Conservation (phyloP, 305 asterid species). For the Fraxinus paxiana region DNA sequence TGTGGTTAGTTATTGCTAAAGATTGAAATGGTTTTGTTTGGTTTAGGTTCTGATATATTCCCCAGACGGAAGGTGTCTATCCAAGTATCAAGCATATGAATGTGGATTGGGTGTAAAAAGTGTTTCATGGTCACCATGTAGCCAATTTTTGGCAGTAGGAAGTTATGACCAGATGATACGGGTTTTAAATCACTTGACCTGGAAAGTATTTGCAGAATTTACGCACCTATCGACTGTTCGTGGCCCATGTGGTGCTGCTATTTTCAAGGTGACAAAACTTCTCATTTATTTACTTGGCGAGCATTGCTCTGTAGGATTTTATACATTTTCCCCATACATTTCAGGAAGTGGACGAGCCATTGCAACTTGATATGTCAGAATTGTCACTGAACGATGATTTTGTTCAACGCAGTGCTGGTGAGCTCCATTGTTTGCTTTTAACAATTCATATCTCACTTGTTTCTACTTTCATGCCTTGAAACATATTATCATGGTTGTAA, state of each 20-base stretch:
- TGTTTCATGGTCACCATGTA: constrained; percentile 94
- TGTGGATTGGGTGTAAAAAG: constrained; percentile 95
- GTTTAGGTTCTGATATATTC: constrained; percentile 84
- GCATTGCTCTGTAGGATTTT: constrained; percentile 8
- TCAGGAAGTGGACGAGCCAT: constrained; percentile 97
- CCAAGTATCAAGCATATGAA: constrained; percentile 95
- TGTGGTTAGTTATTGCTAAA: neutral
- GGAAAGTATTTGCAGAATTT: constrained; percentile 99
- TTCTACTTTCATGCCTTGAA: neutral
- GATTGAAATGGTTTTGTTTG: constrained; percentile 3
- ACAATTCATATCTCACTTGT: constrained; percentile 9
- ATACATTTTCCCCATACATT: constrained; percentile 6
- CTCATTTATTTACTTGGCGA: constrained; percentile 14
- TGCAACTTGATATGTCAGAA: constrained; percentile 85
- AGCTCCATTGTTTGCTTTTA: constrained; percentile 28
- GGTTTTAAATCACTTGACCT: constrained; percentile 93
- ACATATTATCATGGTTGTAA: neutral
- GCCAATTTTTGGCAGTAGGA: constrained; percentile 93
- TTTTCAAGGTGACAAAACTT: constrained; percentile 62
- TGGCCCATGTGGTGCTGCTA: constrained; percentile 90
- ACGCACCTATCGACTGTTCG: constrained; percentile 72
- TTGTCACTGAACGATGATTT: constrained; percentile 67
- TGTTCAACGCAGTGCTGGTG: constrained; percentile 59
- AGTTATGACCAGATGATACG: constrained; percentile 97
- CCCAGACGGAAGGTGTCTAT: constrained; percentile 91